Base-by-base conservation (phyloP, 2,329 filamentous ascomycete genomes). In the Didymella pinodella region DNA sequence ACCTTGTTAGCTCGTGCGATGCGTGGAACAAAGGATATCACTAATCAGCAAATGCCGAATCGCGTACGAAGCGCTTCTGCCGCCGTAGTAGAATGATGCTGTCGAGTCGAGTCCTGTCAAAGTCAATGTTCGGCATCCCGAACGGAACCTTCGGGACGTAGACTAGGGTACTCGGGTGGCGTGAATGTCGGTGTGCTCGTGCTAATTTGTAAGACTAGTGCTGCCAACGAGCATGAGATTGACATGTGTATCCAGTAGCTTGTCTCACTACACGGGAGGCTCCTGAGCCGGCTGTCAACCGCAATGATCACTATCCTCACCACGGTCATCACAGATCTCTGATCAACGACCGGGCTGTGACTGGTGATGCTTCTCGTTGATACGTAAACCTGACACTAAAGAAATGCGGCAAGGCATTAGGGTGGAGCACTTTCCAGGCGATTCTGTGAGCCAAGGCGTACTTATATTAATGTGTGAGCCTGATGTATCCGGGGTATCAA, bases 181-280 rank as follows among this genome's bases (percentile, higher is more conserved):
- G 62, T 57, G 54, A 67, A 61, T 63, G 63, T 68, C 64, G 66
- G 64, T 69, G 64, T 65, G 53, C 57, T 51, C 52, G 51, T 48
- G 50, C 58, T 48, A 26, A 55, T 51, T 50, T 52, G 57, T 55
- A 59, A 44, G 55, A 47, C 49, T 59, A 60, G 52, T 52, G 47
- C 43, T 7, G 49, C 56, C 49, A 54, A 46, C 50, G 25, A 59
- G 49, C 43, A 8, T 38, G 34, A 20, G 28, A 52, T 11, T 32
- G 47, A 55, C 57, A 53, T 54, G 53, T 56, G 53, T 52, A 25
- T 57, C 53, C 54, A 50, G n/a, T 52, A 40, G 20, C 26, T 6
- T 52, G 41, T 4, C 7, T 11, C 28, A 28, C 38, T 36, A 32
- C 16, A 11, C 32, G 41, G 40, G 11, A 18, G 38, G 26, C 25